phyloP scores from a whole-genome alignment of 177 flowering plant genomes.

The Vitis hybrid region DNA sequence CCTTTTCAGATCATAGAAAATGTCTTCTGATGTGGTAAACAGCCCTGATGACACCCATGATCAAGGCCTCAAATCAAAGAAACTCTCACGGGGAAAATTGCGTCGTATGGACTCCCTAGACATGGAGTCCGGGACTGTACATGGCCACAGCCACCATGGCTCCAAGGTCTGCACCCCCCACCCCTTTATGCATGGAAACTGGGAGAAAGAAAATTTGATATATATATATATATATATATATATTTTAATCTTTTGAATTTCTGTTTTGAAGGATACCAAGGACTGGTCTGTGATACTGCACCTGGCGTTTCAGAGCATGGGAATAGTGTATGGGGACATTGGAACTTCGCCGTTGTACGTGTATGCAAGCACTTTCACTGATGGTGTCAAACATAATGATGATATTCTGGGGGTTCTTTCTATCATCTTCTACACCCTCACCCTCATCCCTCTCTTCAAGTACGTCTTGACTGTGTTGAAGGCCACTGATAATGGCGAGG shows the following conservation, averaged over 20 bases:
- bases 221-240: no score
- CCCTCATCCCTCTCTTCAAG: conserved; percentile 5
- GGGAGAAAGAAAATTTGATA: neutral
- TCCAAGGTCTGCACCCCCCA: neutral
- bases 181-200: no score
- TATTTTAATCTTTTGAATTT: neutral
- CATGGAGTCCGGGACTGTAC: conserved; percentile 14
- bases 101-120: conserved; percentile 16
- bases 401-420: conserved; percentile 19
- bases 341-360: conserved; percentile 32
- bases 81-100: neutral
- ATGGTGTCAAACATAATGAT: no score
- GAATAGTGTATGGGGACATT: conserved; percentile 16
- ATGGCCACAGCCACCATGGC: neutral
- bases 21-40: conserved; percentile 2
- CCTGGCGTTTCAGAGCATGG: conserved; percentile 18
- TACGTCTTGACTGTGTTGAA: neutral
- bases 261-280: neutral
- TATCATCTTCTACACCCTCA: conserved; percentile 21
- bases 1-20: neutral
- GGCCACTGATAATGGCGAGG: no score
- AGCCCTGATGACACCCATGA: neutral
- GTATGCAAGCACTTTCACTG: neutral
- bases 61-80: neutral
- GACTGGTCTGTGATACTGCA: conserved; percentile 4